Base-by-base conservation (phyloP, 106 monocot genomes). In the Apostasia ramifera region DNA sequence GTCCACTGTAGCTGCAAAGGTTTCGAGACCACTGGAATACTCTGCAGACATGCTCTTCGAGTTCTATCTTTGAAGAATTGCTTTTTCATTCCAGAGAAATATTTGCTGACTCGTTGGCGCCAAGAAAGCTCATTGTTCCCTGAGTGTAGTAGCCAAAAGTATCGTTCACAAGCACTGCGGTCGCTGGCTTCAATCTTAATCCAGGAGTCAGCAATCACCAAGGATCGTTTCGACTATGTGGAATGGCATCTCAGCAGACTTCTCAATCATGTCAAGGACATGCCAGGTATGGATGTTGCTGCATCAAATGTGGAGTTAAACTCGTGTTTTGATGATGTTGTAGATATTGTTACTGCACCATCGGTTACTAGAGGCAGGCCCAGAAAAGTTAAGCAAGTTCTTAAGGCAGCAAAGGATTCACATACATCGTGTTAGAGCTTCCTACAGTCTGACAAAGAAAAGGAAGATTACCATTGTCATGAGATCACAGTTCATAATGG, bases 1-100 rank as follows among this genome's bases (percentile, higher is more conserved):
- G 67, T 89, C 13, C 66, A 64, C 55, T 93, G 93, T 81, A 86
- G 77, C 44, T 93, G 93, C 72, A 88, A 86, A 70, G 86, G 86
- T 26, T 93, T 86, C 26, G 88, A 93, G 73, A 79, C 71, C 45
- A 63, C 72, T 61, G 93, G 88, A 48, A 81, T 93, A 41, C 45
- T 86, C 63, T 93, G 92, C 66, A 73, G 81, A 26, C 92, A 93
- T 68, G 64, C 73, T 53, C 83, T 93, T 41, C 72, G 83, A 37
- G 83, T 93, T 1, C 81, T 93, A 0, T 85, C 83, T 4, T 59
- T 93, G 53, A 88, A 82, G 66, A 93, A 93, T 60, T 83, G 81
- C 59, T 93, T 93, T 53, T 42, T 74, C 40, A 62, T 93, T 57
- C 88, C 92, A 10, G 85, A 93, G 4, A 85, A 68, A 50, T 93